phyloP scores from a whole-genome alignment of 441 rosid species.

The Adansonia grandidieri region DNA sequence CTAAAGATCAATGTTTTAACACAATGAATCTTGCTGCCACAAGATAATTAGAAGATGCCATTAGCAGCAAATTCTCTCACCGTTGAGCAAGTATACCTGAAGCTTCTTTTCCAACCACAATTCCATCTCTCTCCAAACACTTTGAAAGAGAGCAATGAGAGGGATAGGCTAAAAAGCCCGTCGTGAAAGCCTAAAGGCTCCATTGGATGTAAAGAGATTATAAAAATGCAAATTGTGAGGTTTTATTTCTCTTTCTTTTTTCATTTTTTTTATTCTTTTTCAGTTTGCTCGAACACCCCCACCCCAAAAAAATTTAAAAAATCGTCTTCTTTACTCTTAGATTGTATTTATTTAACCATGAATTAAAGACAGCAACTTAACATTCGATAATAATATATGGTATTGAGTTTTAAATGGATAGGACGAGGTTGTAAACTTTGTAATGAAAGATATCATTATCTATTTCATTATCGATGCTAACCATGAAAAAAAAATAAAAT shows the following conservation, averaged over 20 bases:
- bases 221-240: neutral
- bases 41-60: no score
- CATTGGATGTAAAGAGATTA: neutral
- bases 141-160: neutral
- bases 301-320: neutral
- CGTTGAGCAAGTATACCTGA: slow-evolving; percentile 61
- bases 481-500: no score
- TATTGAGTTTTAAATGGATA: neutral
- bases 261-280: neutral
- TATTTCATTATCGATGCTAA: no score
- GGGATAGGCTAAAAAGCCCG: neutral
- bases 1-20: no score
- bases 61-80: slow-evolving; percentile 22
- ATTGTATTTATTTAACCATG: no score
- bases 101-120: slow-evolving; percentile 63
- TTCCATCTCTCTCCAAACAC: slow-evolving; percentile 58
- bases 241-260: neutral
- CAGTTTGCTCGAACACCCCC: no score
- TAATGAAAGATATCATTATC: neutral
- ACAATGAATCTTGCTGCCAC: no score
- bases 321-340: no score
- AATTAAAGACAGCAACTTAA: neutral
- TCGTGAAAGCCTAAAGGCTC: neutral
- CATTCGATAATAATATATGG: no score
- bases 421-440: neutral